Evolutionary conservation across 108 stramenopile genomes (phyloP), one percentile per base, ranked within the genome.

Genomic region (Nitzschia sp.): DNA sequence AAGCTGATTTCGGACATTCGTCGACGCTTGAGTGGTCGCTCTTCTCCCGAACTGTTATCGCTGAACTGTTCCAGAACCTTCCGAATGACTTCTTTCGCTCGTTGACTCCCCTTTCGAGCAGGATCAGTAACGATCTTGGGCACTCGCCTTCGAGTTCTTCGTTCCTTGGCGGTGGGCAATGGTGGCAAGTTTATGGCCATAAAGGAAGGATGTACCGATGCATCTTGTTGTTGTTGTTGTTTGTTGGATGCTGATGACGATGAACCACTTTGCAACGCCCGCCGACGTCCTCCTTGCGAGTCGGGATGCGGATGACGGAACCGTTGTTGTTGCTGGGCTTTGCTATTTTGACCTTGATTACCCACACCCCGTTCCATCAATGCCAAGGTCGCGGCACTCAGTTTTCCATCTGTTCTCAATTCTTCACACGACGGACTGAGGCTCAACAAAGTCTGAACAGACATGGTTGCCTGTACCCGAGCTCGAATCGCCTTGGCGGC

Each of bases 291-390:
- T 44, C 78, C 84, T 38, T 72, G 17, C 0, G 79, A 80, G 1
- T 85, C 78, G 2, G 84, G 84, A 67, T 72, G 65, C 8, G 84
- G 84, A 61, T 85, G 84, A 38, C 53, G 36, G 38, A 80, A 71
- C 58, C 84, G 75, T 64, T 80, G 73, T 28, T 47, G 54, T 59
- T 66, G 72, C 59, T 71, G 71, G 69, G 57, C 58, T 57, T 57
- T 58, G 13, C 56, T 79, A 71, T 52, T 55, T 45, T 59, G 54
- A 46, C 63, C 63, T 57, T 68, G 60, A 53, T 69, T 69, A 1
- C 86, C 83, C 9, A 86, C 84, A 29, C 89, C 86, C 41, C 73
- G 66, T 41, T 85, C 77, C 62, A 83, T 59, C 58, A 91, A 54
- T 13, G 90, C 90, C 22, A 80, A 61, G 23, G 78, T 83, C 6